These are phyloP conservation scores for Pestalotiopsis sp. DNA, from an alignment of 2,329 filamentous ascomycete species.

Conservation along the genomic window DNA sequence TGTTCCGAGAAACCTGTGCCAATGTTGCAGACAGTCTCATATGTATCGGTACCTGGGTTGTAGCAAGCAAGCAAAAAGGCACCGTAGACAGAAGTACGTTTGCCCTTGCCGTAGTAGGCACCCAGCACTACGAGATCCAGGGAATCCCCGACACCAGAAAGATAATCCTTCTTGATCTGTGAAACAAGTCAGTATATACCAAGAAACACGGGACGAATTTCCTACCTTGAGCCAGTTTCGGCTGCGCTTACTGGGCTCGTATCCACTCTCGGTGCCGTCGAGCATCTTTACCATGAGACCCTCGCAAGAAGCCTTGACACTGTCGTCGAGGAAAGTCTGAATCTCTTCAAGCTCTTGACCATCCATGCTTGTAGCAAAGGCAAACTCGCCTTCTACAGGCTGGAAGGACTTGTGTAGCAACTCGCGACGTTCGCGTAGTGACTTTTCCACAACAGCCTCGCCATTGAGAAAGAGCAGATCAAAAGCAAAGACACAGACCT, in stretches of 20 bases:
- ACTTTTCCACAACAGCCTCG: slow-evolving; percentile 82
- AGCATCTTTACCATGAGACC: slow-evolving; percentile 99
- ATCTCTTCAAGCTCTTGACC: slow-evolving; percentile 92
- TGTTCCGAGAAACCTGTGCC: slow-evolving; percentile 95
- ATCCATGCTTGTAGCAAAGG: slow-evolving; percentile 84
- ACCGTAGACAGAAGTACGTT: slow-evolving; percentile 92
- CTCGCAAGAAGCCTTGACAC: slow-evolving; percentile 93
- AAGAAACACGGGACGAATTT: slow-evolving; percentile 1
- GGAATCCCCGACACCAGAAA: slow-evolving; percentile 89
- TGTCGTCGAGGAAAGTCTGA: slow-evolving; percentile 87
- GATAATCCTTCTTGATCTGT: slow-evolving; percentile 96
- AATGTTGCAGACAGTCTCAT: slow-evolving; percentile 98
- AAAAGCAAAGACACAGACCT: slow-evolving; percentile 96
- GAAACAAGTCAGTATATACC: slow-evolving; percentile 21
- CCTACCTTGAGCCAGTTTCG: slow-evolving; percentile 95
- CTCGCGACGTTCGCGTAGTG: slow-evolving; percentile 79
- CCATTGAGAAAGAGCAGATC: slow-evolving; percentile 93
- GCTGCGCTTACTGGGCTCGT: slow-evolving; percentile 93
- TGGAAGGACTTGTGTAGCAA: slow-evolving; percentile 72
- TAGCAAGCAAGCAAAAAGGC: slow-evolving; percentile 95
- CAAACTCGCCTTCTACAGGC: slow-evolving; percentile 84
- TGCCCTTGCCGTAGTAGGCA: slow-evolving; percentile 91
- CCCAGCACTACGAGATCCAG: slow-evolving; percentile 95
- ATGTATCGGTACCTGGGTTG: slow-evolving; percentile 75
- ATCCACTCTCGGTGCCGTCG: slow-evolving; percentile 87